Conservation (phyloP, 2,329 filamentous ascomycete genomes). For the Colletotrichum truncatum region DNA sequence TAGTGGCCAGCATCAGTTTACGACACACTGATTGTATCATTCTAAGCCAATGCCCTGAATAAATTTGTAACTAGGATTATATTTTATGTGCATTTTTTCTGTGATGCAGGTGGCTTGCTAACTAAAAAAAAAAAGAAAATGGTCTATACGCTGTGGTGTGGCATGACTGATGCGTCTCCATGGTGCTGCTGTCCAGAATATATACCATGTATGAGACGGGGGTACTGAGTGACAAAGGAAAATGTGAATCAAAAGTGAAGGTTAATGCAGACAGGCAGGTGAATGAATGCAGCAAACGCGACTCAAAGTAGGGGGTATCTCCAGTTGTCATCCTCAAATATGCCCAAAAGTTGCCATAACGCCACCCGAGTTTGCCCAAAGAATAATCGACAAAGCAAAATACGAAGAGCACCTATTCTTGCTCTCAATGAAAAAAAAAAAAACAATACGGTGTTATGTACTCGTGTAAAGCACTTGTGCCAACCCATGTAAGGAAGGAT, state of each 20-base stretch:
- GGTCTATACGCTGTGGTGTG: background rate
- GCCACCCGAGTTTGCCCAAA: background rate
- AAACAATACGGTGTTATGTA: too few species aligned
- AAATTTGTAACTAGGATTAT: slow-evolving; percentile 14
- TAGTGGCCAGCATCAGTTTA: too few species aligned
- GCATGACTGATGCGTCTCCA: background rate
- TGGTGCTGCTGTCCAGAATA: background rate
- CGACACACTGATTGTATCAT: background rate
- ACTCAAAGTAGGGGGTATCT: slow-evolving; percentile 24
- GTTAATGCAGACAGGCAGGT: too few species aligned
- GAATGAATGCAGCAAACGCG: slow-evolving; percentile 6
- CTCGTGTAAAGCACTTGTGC: too few species aligned
- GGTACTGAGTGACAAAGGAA: slow-evolving; percentile 10
- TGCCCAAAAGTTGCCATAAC: slow-evolving; percentile 5
- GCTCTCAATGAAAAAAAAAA: background rate
- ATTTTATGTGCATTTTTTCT: background rate
- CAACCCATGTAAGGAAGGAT: background rate
- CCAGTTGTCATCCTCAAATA: slow-evolving; percentile 18
- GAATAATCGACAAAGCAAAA: background rate
- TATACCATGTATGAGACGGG: too few species aligned
- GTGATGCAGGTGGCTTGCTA: background rate
- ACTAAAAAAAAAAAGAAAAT: background rate
- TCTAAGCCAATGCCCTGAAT: background rate
- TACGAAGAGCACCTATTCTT: background rate
- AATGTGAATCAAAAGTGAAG: background rate